Conservation (phyloP, 208 protist species). For the Trypanosoma mega region DNA sequence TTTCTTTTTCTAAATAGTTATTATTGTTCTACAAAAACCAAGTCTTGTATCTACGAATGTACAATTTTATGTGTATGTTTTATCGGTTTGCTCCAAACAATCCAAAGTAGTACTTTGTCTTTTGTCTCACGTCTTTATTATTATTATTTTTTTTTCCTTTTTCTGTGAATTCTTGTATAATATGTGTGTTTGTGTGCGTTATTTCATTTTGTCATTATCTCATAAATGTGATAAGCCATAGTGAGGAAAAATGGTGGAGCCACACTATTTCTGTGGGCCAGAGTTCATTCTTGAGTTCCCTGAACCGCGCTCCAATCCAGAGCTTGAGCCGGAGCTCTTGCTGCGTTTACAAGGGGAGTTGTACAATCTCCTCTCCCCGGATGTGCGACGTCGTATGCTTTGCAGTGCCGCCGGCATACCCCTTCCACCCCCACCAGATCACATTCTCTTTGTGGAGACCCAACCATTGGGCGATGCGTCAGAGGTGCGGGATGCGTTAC, state of each 20-base stretch:
- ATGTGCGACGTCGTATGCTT: slow-evolving; percentile 59
- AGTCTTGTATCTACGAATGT: too few species aligned
- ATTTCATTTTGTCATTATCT: too few species aligned
- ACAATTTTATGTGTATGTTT: too few species aligned
- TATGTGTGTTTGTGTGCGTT: too few species aligned
- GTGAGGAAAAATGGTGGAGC: slow-evolving; percentile 95
- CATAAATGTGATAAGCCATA: too few species aligned
- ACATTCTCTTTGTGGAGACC: slow-evolving; percentile 34
- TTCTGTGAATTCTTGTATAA: too few species aligned
- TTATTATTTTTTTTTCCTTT: too few species aligned
- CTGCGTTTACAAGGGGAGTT: slow-evolving; percentile 92
- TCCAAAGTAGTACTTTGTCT: too few species aligned
- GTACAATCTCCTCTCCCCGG: slow-evolving; percentile 77
- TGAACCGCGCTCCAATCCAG: slow-evolving; percentile 70
- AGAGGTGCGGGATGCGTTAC: background rate
- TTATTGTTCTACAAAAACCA: too few species aligned
- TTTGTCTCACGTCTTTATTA: too few species aligned
- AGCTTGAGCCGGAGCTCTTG: slow-evolving; percentile 90
- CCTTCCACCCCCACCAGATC: slow-evolving; percentile 34
- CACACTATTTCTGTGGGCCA: slow-evolving; percentile 97
- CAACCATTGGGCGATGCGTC: background rate
- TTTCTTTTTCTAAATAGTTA: too few species aligned
- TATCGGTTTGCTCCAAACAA: too few species aligned
- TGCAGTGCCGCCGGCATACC: slow-evolving; percentile 3
- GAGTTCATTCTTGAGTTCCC: slow-evolving; percentile 96